phyloP scores from a whole-genome alignment of 2,329 filamentous ascomycete species.

The Aspergillus caelatus region DNA sequence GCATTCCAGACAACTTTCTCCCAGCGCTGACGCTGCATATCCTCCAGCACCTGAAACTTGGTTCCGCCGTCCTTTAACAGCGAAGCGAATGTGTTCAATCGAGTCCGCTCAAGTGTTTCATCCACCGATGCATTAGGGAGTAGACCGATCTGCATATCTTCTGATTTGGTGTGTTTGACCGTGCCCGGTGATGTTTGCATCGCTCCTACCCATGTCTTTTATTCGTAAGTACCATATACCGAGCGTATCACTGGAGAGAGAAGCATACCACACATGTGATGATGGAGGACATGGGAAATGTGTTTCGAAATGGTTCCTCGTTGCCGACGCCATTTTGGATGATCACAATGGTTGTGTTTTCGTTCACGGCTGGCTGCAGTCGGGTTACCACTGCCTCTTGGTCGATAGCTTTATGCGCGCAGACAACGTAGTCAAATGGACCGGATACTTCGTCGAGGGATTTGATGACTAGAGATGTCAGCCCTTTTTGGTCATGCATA shows the following conservation, averaged over 20 bases:
- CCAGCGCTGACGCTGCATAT: slow-evolving; percentile 44
- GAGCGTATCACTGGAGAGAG: background rate
- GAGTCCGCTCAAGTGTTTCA: slow-evolving; percentile 33
- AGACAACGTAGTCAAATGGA: slow-evolving; percentile 42
- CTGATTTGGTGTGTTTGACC: slow-evolving; percentile 55
- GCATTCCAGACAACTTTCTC: slow-evolving; percentile 48
- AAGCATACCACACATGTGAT: slow-evolving; percentile 48
- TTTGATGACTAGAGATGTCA: slow-evolving; percentile 37
- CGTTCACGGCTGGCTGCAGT: slow-evolving; percentile 40
- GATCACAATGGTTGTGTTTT: slow-evolving; percentile 40
- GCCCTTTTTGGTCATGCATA: background rate
- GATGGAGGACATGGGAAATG: slow-evolving; percentile 36
- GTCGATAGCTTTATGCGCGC: slow-evolving; percentile 46
- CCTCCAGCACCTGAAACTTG: slow-evolving; percentile 33
- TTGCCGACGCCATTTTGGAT: slow-evolving; percentile 48
- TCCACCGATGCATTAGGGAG: slow-evolving; percentile 46
- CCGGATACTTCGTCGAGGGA: slow-evolving; percentile 37
- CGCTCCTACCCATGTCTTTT: slow-evolving; percentile 52
- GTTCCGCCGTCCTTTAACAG: slow-evolving; percentile 50
- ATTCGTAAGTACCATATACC: background rate
- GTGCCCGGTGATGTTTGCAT: slow-evolving; percentile 54
- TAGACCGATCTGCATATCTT: slow-evolving; percentile 59
- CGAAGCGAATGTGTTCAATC: slow-evolving; percentile 45
- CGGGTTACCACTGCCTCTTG: slow-evolving; percentile 42
- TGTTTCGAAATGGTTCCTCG: slow-evolving; percentile 41